These are phyloP conservation scores for Aspergillus pseudotamarii DNA, from an alignment of 2,329 filamentous ascomycete genomes.

Conservation along the genomic window DNA sequence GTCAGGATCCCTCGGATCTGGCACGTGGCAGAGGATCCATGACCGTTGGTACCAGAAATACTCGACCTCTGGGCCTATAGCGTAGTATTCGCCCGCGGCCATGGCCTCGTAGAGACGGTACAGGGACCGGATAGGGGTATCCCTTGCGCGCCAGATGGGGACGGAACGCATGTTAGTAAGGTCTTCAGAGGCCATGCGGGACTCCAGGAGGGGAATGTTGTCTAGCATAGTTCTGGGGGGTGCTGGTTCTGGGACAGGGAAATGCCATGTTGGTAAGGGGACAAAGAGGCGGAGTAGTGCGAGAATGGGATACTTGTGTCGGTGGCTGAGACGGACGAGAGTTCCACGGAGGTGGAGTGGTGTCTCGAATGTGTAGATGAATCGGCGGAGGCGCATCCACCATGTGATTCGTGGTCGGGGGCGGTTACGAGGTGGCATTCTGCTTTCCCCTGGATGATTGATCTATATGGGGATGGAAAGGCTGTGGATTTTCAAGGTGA, in stretches of 20 bases:
- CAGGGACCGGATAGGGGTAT: conserved; percentile 27
- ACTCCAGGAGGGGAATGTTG: not conserved
- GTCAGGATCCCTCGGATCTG: conserved; percentile 23
- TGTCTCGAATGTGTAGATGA: conserved; percentile 10
- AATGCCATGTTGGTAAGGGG: conserved; percentile 24
- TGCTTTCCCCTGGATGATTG: not conserved
- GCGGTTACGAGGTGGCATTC: not conserved
- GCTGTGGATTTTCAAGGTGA: not conserved
- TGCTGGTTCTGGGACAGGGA: conserved; percentile 14
- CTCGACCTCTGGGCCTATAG: conserved; percentile 25
- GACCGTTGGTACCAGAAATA: conserved; percentile 31
- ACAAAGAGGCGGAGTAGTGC: conserved; percentile 23
- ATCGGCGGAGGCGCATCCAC: conserved; percentile 17
- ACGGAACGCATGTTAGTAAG: conserved; percentile 14
- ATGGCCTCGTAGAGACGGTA: conserved; percentile 29
- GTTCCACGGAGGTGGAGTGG: conserved; percentile 18
- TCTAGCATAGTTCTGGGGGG: not conserved
- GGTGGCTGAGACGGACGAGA: conserved; percentile 16
- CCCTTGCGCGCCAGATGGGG: conserved; percentile 26
- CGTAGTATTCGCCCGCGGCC: conserved; percentile 5
- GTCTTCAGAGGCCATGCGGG: not conserved
- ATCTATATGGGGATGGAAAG: not conserved
- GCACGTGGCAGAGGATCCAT: conserved; percentile 27
- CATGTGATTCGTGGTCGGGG: conserved; percentile 13
- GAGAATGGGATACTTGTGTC: conserved; percentile 20